Conservation (phyloP, 176 grass and related monocot species). For the Phragmites australis region DNA sequence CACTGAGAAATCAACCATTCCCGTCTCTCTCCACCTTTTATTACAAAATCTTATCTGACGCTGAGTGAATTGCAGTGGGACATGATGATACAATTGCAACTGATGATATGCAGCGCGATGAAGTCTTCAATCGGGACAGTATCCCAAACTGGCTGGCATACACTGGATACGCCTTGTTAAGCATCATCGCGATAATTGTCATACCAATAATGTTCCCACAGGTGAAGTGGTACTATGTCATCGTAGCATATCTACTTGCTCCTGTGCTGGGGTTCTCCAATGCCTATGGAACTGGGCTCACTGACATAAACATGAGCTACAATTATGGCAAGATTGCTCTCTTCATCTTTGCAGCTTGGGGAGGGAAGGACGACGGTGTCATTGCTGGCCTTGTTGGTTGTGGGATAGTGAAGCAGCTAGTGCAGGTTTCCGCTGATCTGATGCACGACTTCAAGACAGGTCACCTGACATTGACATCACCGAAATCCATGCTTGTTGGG, state of each 20-base stretch:
- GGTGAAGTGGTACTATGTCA: slow-evolving; percentile 82
- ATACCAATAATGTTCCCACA: slow-evolving; percentile 70
- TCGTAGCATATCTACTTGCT: slow-evolving; percentile 74
- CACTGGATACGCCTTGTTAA: slow-evolving; percentile 56
- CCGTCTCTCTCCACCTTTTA: background rate
- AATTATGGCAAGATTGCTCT: slow-evolving; percentile 87
- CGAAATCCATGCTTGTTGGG: slow-evolving; percentile 66
- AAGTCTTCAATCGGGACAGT: slow-evolving; percentile 54
- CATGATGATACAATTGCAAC: slow-evolving; percentile 36
- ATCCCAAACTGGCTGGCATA: slow-evolving; percentile 72
- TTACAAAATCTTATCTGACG: background rate
- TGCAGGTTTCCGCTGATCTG: slow-evolving; percentile 71
- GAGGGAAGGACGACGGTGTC: slow-evolving; percentile 68
- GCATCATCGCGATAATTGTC: slow-evolving; percentile 37
- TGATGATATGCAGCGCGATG: slow-evolving; percentile 54
- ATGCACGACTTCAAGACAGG: slow-evolving; percentile 93
- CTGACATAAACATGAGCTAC: slow-evolving; percentile 91
- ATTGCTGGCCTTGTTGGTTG: slow-evolving; percentile 73
- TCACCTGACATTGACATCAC: slow-evolving; percentile 77
- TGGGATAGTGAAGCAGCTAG: slow-evolving; percentile 70
- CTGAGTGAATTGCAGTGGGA: slow-evolving; percentile 31
- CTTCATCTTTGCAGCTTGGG: slow-evolving; percentile 78
- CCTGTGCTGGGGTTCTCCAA: slow-evolving; percentile 86
- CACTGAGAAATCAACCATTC: background rate
- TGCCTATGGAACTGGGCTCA: slow-evolving; percentile 78